phyloP scores from a whole-genome alignment of 495 filamentous ascomycete genomes.

The Aspergillus ellipticus region DNA sequence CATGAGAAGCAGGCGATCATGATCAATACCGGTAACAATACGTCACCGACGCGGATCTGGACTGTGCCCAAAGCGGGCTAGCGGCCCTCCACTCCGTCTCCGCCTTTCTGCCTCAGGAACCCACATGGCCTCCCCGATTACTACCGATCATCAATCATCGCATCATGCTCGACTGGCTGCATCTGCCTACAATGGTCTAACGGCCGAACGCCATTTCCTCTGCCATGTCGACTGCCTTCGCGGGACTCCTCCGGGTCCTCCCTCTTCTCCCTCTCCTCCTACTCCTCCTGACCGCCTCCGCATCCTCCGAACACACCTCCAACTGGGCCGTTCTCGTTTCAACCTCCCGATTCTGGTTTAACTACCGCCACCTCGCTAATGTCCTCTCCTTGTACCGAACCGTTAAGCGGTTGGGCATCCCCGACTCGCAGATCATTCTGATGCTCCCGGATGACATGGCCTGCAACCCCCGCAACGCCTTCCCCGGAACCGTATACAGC shows the following conservation, averaged over 20 bases:
- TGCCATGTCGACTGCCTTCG: slow-evolving; percentile 24
- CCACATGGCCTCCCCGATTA: no score
- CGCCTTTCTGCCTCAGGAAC: background rate
- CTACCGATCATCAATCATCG: background rate
- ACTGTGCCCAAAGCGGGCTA: background rate
- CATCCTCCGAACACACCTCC: slow-evolving; percentile 78
- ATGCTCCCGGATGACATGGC: slow-evolving; percentile 99
- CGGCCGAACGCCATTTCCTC: slow-evolving; percentile 6
- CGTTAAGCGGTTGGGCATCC: slow-evolving; percentile 95
- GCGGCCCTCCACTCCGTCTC: background rate
- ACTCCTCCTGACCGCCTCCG: slow-evolving; percentile 41
- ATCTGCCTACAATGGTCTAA: background rate
- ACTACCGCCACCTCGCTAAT: slow-evolving; percentile 97
- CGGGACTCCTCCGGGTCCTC: slow-evolving; percentile 32
- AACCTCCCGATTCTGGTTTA: slow-evolving; percentile 99
- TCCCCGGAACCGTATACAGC: slow-evolving; percentile 97
- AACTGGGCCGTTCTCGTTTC: slow-evolving; percentile 98
- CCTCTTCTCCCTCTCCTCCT: slow-evolving; percentile 44
- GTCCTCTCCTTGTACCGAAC: slow-evolving; percentile 97
- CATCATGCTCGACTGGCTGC: background rate
- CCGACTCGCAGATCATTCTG: slow-evolving; percentile 97
- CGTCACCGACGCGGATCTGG: background rate
- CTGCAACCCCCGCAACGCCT: slow-evolving; percentile 97
- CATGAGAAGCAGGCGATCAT: no score
- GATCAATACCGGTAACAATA: background rate